phyloP scores from a whole-genome alignment of 2,329 filamentous ascomycete genomes.

The Hypoxylon sp. region DNA sequence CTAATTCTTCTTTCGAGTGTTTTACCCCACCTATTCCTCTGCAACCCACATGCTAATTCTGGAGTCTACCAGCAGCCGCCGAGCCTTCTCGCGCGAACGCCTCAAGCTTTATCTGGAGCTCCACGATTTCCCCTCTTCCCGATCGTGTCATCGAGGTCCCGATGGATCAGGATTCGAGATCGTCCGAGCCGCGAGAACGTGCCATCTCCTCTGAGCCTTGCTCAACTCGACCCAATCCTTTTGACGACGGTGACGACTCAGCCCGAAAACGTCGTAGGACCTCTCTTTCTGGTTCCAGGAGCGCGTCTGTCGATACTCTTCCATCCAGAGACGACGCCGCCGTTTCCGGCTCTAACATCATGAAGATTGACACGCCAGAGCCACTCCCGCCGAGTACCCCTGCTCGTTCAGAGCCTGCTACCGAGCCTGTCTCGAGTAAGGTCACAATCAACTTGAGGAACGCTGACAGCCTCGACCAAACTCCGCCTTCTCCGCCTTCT shows the following conservation, averaged over 20 bases:
- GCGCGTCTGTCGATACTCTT: constrained; percentile 63
- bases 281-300: constrained; percentile 67
- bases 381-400: constrained; percentile 58
- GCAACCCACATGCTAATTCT: constrained; percentile 69
- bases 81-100: constrained; percentile 66
- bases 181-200: constrained; percentile 67
- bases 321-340: constrained; percentile 49
- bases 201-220: constrained; percentile 72
- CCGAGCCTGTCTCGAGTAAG: constrained; percentile 65
- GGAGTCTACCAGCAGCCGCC: constrained; percentile 60
- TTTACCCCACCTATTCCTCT: constrained; percentile 44
- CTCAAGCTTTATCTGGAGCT: constrained; percentile 60
- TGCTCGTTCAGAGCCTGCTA: constrained; percentile 50
- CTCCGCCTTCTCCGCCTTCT: constrained; percentile 60
- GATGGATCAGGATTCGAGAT: constrained; percentile 66
- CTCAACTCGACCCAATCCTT: constrained; percentile 73
- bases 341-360: constrained; percentile 53
- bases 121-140: constrained; percentile 56
- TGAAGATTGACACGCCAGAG: constrained; percentile 58
- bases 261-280: constrained; percentile 73
- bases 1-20: constrained; percentile 18
- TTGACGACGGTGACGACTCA: constrained; percentile 68
- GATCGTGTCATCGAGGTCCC: constrained; percentile 63
- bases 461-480: constrained; percentile 55
- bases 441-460: constrained; percentile 72